Evolutionary conservation across 345 rosid genomes (phyloP).

Genomic region (Hibiscus trionum): DNA sequence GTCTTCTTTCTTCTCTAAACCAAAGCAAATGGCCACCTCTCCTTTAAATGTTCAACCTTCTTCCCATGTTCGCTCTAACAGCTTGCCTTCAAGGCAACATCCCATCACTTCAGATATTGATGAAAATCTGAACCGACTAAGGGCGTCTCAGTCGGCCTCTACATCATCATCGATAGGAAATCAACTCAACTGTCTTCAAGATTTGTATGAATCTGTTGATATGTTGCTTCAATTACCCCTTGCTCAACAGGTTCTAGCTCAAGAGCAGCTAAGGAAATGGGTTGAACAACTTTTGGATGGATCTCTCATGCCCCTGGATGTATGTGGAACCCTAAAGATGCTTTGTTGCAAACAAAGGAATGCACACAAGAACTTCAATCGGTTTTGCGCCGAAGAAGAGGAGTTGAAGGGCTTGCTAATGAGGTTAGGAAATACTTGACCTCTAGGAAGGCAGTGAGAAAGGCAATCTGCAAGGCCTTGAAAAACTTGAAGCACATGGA

Average conservation of each 20-base stretch:
- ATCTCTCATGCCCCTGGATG: slow-evolving; percentile 25
- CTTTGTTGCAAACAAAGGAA: not conserved
- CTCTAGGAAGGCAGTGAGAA: not conserved
- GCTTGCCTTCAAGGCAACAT: no score
- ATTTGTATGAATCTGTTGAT: slow-evolving; percentile 8
- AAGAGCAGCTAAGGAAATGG: slow-evolving; percentile 7
- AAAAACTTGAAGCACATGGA: not conserved
- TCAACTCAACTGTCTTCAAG: slow-evolving; percentile 5
- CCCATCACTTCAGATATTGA: no score
- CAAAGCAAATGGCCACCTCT: no score
- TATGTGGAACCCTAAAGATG: no score
- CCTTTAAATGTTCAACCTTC: no score
- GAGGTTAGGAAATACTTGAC: not conserved
- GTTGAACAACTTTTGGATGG: slow-evolving; percentile 29
- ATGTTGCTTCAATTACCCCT: slow-evolving; percentile 23
- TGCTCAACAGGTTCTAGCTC: slow-evolving; percentile 18
- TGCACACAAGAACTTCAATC: not conserved
- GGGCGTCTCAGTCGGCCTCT: not conserved
- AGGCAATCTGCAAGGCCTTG: not conserved
- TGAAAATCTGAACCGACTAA: no score
- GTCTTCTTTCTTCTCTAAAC: not conserved
- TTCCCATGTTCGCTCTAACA: no score
- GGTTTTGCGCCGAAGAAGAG: no score
- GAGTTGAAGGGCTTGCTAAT: not conserved
- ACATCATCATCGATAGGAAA: not conserved